These are phyloP conservation scores for Beauveria bassiana DNA, from an alignment of 2,329 filamentous ascomycete genomes.

Conservation along the genomic window DNA sequence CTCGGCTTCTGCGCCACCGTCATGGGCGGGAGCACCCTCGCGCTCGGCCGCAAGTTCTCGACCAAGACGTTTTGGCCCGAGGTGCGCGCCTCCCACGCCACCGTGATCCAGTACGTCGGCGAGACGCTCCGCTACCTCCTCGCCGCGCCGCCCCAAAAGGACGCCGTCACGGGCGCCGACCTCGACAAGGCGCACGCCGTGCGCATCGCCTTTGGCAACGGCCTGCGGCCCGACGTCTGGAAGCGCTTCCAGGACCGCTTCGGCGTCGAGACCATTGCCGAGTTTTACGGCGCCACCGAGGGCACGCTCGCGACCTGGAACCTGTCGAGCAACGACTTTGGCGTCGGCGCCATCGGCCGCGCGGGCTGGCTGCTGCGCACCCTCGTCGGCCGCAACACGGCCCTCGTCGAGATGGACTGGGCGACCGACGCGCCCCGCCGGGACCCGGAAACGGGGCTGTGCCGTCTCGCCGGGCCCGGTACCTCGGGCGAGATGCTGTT, in stretches of 20 bases:
- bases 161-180: slow-evolving; percentile 56
- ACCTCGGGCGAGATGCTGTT: slow-evolving; percentile 71
- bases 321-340: slow-evolving; percentile 61
- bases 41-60: slow-evolving; percentile 71
- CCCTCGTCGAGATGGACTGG: slow-evolving; percentile 65
- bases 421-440: slow-evolving; percentile 61
- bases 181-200: slow-evolving; percentile 68
- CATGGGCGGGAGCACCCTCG: slow-evolving; percentile 54
- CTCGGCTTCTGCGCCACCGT: slow-evolving; percentile 60
- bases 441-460: slow-evolving; percentile 62
- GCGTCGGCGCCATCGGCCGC: slow-evolving; percentile 68
- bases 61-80: slow-evolving; percentile 71
- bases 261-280: slow-evolving; percentile 61
- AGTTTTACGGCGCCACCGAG: slow-evolving; percentile 78
- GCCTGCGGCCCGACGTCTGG: slow-evolving; percentile 80
- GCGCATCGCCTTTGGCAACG: slow-evolving; percentile 73
- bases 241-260: slow-evolving; percentile 75
- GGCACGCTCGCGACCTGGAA: slow-evolving; percentile 67
- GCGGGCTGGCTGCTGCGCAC: slow-evolving; percentile 54
- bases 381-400: slow-evolving; percentile 41
- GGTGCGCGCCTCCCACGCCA: slow-evolving; percentile 61
- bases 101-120: slow-evolving; percentile 78
- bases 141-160: slow-evolving; percentile 53
- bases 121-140: slow-evolving; percentile 81
- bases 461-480: slow-evolving; percentile 46